These are phyloP conservation scores for Debaryomyces udenii DNA, from an alignment of 1,139 yeast species.

Conservation along the genomic window DNA sequence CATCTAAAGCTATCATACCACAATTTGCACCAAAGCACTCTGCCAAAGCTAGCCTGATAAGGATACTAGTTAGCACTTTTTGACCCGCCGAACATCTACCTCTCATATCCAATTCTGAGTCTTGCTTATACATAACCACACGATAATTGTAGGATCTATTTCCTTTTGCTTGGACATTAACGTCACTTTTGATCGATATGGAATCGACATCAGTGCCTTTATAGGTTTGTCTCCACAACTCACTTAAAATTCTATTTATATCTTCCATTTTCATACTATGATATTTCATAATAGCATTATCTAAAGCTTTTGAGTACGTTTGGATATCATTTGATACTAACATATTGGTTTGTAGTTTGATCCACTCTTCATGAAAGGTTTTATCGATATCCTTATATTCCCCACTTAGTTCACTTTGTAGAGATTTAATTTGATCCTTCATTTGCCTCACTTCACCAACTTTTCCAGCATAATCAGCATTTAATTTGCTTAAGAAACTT, in stretches of 20 bases:
- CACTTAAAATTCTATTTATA: slow-evolving; percentile 84
- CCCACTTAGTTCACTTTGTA: slow-evolving; percentile 60
- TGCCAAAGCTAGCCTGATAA: slow-evolving; percentile 88
- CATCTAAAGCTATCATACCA: slow-evolving; percentile 95
- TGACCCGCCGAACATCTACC: slow-evolving; percentile 99
- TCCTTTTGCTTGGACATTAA: slow-evolving; percentile 57
- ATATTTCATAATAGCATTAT: slow-evolving; percentile 90
- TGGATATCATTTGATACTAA: slow-evolving; percentile 84
- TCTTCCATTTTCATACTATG: slow-evolving; percentile 93
- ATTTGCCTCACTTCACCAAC: slow-evolving; percentile 86
- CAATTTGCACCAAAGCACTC: slow-evolving; percentile 96
- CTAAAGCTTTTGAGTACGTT: slow-evolving; percentile 83
- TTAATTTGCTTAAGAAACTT: slow-evolving; percentile 55
- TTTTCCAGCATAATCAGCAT: slow-evolving; percentile 73
- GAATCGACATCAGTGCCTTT: slow-evolving; percentile 95
- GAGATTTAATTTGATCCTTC: slow-evolving; percentile 64
- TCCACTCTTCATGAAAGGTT: slow-evolving; percentile 69
- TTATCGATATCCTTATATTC: slow-evolving; percentile 73
- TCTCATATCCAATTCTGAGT: slow-evolving; percentile 93
- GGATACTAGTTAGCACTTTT: slow-evolving; percentile 88
- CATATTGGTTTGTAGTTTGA: slow-evolving; percentile 73
- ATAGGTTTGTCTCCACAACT: slow-evolving; percentile 91
- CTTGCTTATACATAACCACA: slow-evolving; percentile 93
- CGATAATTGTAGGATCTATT: slow-evolving; percentile 85
- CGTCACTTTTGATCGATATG: slow-evolving; percentile 82